phyloP scores from a whole-genome alignment of 2,329 filamentous ascomycete species.

The Hysterium pulicare region DNA sequence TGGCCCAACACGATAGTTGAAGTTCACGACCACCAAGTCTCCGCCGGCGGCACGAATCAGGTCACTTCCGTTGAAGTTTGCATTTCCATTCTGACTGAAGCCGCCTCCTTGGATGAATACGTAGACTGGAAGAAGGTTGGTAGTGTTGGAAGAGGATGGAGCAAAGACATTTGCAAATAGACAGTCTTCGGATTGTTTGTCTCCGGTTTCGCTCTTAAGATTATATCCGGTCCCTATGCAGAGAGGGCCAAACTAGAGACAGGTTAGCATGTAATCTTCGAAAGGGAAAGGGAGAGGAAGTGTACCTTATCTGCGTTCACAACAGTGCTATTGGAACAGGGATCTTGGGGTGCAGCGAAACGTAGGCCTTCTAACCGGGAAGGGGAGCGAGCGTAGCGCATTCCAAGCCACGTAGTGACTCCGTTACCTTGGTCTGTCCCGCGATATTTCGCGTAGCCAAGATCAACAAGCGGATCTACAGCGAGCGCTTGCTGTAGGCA shows the following conservation, averaged over 20 bases:
- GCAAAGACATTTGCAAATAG: constrained; percentile 39
- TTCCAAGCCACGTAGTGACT: constrained; percentile 68
- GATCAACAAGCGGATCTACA: constrained; percentile 50
- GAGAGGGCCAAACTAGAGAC: constrained; percentile 27
- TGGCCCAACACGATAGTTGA: constrained; percentile 40
- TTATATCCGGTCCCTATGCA: constrained; percentile 27
- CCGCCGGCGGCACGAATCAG: constrained; percentile 30
- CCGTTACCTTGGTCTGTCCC: constrained; percentile 56
- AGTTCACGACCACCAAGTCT: constrained; percentile 37
- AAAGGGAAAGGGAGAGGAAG: not conserved
- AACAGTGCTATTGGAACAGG: constrained; percentile 43
- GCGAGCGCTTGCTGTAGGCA: constrained; percentile 27
- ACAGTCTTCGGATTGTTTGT: constrained; percentile 36
- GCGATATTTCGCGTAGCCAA: constrained; percentile 65
- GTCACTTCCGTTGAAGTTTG: constrained; percentile 33
- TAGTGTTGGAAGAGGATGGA: constrained; percentile 30
- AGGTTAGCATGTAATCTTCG: constrained; percentile 6
- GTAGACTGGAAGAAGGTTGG: constrained; percentile 35
- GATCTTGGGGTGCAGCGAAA: constrained; percentile 66
- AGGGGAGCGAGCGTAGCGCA: constrained; percentile 60
- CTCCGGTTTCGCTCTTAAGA: constrained; percentile 25
- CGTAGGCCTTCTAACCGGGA: constrained; percentile 40
- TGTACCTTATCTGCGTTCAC: constrained; percentile 52
- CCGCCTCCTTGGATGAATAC: constrained; percentile 42
- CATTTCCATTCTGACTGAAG: constrained; percentile 34